phyloP scores from a whole-genome alignment of 75 land plant species.

The Azolla pinnata region DNA sequence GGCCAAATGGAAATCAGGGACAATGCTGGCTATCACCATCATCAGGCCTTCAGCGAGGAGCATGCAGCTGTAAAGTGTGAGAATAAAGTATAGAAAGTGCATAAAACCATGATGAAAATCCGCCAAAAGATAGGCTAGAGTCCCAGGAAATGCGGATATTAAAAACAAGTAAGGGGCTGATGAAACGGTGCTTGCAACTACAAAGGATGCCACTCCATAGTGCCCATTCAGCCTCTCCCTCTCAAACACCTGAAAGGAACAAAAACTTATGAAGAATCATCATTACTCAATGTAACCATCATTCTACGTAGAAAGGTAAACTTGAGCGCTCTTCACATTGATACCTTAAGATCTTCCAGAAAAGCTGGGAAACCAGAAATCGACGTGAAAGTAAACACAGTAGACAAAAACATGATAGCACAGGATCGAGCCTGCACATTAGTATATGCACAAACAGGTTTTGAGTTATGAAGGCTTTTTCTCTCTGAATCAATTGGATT shows the following conservation, averaged over 20 bases:
- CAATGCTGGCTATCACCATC: constrained; percentile 62
- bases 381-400: constrained; percentile 85
- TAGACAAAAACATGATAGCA: constrained; percentile 66
- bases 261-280: neutral
- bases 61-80: constrained; percentile 39
- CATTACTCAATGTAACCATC: neutral
- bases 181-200: constrained; percentile 43
- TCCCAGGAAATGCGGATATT: constrained; percentile 39
- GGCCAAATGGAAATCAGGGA: constrained; percentile 61
- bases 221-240: constrained; percentile 18
- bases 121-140: constrained; percentile 47
- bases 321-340: neutral
- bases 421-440: neutral
- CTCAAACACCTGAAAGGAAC: constrained; percentile 24
- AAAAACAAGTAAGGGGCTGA: constrained; percentile 45
- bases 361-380: constrained; percentile 85
- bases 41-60: constrained; percentile 60
- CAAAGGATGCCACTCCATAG: constrained; percentile 15
- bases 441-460: neutral
- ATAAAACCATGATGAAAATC: constrained; percentile 31
- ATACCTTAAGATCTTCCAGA: constrained; percentile 43
- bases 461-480: neutral
- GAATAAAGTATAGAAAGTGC: constrained; percentile 42
- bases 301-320: neutral
- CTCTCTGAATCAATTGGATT: neutral